Evolutionary conservation across 306 rosid species (phyloP).

Genomic region (Casuarina glauca): DNA sequence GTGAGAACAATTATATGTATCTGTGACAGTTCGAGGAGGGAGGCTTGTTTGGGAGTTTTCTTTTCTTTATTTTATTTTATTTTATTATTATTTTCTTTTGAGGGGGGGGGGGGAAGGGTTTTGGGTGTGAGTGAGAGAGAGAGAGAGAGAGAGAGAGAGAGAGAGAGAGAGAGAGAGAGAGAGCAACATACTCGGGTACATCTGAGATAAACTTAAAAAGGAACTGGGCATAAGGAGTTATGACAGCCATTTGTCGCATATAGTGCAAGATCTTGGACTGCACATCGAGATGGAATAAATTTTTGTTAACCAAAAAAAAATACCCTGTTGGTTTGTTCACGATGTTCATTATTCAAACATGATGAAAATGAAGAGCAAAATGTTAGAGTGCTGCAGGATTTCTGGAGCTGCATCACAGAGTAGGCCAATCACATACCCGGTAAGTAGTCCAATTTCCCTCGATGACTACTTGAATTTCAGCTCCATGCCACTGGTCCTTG

Average conservation of each 20-base stretch:
- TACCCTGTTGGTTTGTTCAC: neutral
- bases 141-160: slow-evolving; percentile 10
- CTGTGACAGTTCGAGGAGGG: neutral
- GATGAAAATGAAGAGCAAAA: slow-evolving; percentile 17
- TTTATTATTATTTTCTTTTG: no score
- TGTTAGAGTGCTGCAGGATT: slow-evolving; percentile 10
- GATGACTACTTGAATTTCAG: slow-evolving; percentile 96
- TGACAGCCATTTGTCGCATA: slow-evolving; percentile 94
- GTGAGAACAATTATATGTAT: slow-evolving; percentile 22
- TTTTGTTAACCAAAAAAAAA: slow-evolving; percentile 22
- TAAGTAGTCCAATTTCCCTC: slow-evolving; percentile 99
- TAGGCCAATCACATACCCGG: slow-evolving; percentile 53
- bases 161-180: slow-evolving; percentile 2
- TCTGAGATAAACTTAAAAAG: slow-evolving; percentile 81
- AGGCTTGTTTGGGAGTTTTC: neutral
- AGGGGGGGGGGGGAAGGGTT: no score
- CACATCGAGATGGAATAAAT: slow-evolving; percentile 38
- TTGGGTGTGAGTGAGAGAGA: neutral
- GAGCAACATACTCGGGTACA: slow-evolving; percentile 65
- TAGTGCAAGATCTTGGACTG: slow-evolving; percentile 95
- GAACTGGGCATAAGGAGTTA: slow-evolving; percentile 73
- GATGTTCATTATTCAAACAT: slow-evolving; percentile 11
- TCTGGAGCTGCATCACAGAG: slow-evolving; percentile 8
- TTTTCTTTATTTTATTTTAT: no score
- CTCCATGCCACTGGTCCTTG: slow-evolving; percentile 79